Conservation (phyloP, 108 stramenopile species). For the Ochromonas danica region DNA sequence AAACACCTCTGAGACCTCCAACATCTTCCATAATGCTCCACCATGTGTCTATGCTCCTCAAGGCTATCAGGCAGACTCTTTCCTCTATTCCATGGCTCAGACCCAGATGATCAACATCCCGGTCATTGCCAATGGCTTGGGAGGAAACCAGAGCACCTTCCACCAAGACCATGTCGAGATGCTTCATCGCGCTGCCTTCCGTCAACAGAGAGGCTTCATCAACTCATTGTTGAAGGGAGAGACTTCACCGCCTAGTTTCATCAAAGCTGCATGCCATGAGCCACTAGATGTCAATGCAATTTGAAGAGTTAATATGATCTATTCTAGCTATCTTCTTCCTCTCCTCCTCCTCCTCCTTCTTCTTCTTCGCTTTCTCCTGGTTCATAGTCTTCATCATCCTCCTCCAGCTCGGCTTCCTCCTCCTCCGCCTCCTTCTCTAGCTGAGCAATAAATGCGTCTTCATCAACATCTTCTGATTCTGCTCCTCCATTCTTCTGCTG, state of each 20-base stretch:
- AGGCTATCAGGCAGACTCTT: conserved; percentile 21
- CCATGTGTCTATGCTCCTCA: conserved; percentile 9
- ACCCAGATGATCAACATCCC: not conserved
- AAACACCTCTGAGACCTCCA: not conserved
- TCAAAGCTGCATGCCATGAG: not conserved
- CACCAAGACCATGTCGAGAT: conserved; percentile 12
- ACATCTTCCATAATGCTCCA: not conserved
- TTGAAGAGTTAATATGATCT: too few species aligned
- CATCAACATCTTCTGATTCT: not conserved
- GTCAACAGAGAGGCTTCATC: not conserved
- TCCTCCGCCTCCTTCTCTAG: not conserved
- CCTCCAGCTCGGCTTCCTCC: not conserved
- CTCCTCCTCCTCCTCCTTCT: too few species aligned
- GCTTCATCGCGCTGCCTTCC: not conserved
- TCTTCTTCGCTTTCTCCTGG: not conserved
- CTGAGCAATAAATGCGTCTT: not conserved
- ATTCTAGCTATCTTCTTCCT: too few species aligned
- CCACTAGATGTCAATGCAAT: conserved; percentile 10
- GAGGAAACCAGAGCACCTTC: conserved; percentile 19
- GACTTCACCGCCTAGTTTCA: not conserved
- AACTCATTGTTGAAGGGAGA: not conserved
- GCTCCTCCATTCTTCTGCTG: not conserved
- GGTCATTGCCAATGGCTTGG: conserved; percentile 1
- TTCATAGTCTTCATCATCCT: not conserved
- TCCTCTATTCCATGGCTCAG: conserved; percentile 6